Conservation (phyloP, 2,329 filamentous ascomycete species). For the Aspergillus sclerotialis region DNA sequence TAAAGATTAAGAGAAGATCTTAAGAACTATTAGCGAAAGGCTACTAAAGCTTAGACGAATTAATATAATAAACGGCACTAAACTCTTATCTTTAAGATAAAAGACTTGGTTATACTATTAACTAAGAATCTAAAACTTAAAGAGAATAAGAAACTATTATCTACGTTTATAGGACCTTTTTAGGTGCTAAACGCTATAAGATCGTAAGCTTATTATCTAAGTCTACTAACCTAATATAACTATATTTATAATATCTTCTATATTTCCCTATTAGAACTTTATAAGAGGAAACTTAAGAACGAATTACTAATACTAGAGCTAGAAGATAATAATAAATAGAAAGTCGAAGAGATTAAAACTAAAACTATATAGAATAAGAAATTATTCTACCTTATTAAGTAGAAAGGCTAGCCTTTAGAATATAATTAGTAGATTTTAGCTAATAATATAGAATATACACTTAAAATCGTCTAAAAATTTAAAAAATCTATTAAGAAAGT, state of each 20-base stretch:
- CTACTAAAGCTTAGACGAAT: neutral
- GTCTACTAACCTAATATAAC: neutral
- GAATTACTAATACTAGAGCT: neutral
- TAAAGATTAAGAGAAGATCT: neutral
- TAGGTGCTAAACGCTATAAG: neutral
- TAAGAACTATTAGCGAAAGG: neutral
- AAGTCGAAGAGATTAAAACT: neutral
- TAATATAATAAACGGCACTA: neutral
- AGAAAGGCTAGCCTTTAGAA: conserved; percentile 1
- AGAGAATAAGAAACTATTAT: neutral
- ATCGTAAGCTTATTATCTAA: neutral
- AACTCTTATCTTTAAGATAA: neutral
- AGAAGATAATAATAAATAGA: neutral
- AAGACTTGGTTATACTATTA: neutral
- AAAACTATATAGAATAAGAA: neutral
- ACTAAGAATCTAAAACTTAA: neutral
- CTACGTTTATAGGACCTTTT: neutral
- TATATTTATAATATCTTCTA: conserved; percentile 1
- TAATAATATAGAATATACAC: neutral
- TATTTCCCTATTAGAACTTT: neutral
- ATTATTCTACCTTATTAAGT: conserved; percentile 1
- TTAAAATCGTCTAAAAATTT: neutral
- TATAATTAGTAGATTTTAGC: neutral
- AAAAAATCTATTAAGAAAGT: neutral
- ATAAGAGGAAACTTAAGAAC: neutral